phyloP scores from a whole-genome alignment of 768 basidiomycete species.

The Termitomyces sp. region DNA sequence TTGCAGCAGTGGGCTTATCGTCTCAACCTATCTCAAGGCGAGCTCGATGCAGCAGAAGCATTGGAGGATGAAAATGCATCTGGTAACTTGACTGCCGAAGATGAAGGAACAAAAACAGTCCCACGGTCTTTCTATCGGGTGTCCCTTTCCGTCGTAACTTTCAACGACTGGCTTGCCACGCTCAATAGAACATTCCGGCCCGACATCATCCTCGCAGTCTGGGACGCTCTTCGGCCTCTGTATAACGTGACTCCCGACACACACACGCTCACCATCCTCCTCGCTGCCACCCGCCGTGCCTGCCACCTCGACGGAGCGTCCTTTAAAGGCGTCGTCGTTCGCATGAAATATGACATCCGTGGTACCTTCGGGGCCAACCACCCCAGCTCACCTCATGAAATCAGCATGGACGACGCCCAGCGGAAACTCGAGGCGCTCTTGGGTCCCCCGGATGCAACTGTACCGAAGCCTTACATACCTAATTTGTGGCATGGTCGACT shows the following conservation, averaged over 20 bases:
- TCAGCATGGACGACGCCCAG: not conserved
- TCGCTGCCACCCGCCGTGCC: constrained; percentile 54
- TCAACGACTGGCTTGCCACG: constrained; percentile 40
- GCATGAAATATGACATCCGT: constrained; percentile 20
- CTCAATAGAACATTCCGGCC: constrained; percentile 51
- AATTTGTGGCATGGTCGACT: constrained; percentile 16
- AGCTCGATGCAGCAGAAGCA: constrained; percentile 19
- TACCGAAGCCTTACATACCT: constrained; percentile 12
- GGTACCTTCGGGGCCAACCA: not conserved
- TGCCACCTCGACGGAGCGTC: constrained; percentile 42
- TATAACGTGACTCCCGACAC: constrained; percentile 55
- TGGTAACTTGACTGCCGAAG: not conserved
- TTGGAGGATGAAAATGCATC: not conserved
- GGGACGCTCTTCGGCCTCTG: constrained; percentile 57
- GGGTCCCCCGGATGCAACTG: not conserved
- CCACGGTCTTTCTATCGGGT: not conserved
- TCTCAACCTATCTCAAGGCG: constrained; percentile 4
- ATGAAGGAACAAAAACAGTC: not conserved
- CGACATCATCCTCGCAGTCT: constrained; percentile 58
- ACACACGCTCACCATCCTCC: constrained; percentile 50
- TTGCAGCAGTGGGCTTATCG: constrained; percentile 7
- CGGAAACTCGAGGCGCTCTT: not conserved
- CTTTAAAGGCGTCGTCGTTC: constrained; percentile 42
- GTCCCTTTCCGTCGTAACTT: constrained; percentile 10
- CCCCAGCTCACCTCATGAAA: not conserved